A percentile compares a stretch with the other conserved stretches of the same genome.
These are phyloP conservation scores for Ammopiptanthus mongolicus DNA, from an alignment of 306 rosid species.

Conservation along the genomic window DNA sequence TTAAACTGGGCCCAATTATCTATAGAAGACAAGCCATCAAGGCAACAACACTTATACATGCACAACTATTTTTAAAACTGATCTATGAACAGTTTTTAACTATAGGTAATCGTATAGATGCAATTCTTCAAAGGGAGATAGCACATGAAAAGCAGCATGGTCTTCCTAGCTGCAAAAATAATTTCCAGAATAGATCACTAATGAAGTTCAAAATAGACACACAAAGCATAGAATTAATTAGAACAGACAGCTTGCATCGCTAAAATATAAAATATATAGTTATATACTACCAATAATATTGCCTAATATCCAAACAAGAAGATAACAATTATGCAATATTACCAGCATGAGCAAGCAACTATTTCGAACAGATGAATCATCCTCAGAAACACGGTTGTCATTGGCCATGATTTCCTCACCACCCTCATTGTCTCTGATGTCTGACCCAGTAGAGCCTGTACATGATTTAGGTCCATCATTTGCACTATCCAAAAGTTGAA, in stretches of 20 bases:
- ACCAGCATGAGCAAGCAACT: conserved; percentile 79
- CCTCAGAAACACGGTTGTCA: conserved; percentile 27
- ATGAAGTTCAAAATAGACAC: neutral
- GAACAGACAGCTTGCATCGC: neutral
- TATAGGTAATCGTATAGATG: neutral
- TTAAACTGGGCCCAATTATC: neutral
- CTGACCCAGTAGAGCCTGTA: conserved; percentile 30
- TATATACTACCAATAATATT: neutral
- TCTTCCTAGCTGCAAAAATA: conserved; percentile 8
- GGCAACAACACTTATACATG: neutral
- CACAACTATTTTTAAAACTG: neutral
- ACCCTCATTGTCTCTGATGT: conserved; percentile 22
- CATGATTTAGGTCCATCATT: conserved; percentile 31
- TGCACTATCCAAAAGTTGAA: conserved; percentile 28
- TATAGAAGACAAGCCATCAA: neutral
- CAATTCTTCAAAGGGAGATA: conserved; percentile 1
- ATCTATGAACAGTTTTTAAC: neutral
- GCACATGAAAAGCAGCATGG: neutral
- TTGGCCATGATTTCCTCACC: conserved; percentile 36
- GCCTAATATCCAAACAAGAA: neutral
- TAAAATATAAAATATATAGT: conserved; percentile 2
- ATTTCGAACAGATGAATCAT: conserved; percentile 31
- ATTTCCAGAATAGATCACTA: neutral
- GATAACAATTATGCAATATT: conserved; percentile 27
- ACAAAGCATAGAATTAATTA: neutral